Base-by-base conservation (phyloP, 257 asterid genomes). In the Nicotiana paniculata region DNA sequence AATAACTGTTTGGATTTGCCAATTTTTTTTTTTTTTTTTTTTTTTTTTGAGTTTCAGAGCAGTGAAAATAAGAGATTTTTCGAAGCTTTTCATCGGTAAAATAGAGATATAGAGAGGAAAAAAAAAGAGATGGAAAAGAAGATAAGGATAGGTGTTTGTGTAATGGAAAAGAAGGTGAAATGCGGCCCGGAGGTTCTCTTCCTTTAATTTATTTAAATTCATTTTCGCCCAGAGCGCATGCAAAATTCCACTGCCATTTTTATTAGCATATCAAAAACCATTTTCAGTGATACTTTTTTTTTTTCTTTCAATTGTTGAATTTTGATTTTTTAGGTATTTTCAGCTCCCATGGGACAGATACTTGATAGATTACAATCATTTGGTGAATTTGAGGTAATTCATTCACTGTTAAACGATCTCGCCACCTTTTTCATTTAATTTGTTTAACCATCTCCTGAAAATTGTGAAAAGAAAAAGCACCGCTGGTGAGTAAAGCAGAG, bases 151-250 rank as follows among this genome's bases (percentile, higher is more conserved):
- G 99, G 99, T 84, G 98, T 95, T 64, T 95, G 99, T 85, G 99
- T 95, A 84, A 90, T 95, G 98, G 99, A 95, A 95, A 95, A 93
- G 98, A 93, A 95, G 99, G 99, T 93, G 99, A 95, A 92, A 90
- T 92, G 98, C 95, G 97, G 97, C 94, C 89, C 94, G 91, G 97
- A 91, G 97, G 96, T 92, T 93, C 93, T 85, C 85, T 87, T 87
- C 85, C 85, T 57, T 74, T 33, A 55, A 86, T 81, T 77, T 79
- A 24, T 70, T 76, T 81, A 16, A 77, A 21, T 21, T 70, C 55
- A 39, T 72, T 46, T 3, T 51, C 8, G 1, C 15, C 78, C 43
- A 82, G 28, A 58, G 9, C n/a, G 18, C 85, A 87, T 88, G 91
- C 91, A 87, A 77, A 33, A 13, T 24, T 66, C 62, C 67, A 64